Conservation (phyloP, 1,139 yeast species). For the Yamadazyma blattariae region DNA sequence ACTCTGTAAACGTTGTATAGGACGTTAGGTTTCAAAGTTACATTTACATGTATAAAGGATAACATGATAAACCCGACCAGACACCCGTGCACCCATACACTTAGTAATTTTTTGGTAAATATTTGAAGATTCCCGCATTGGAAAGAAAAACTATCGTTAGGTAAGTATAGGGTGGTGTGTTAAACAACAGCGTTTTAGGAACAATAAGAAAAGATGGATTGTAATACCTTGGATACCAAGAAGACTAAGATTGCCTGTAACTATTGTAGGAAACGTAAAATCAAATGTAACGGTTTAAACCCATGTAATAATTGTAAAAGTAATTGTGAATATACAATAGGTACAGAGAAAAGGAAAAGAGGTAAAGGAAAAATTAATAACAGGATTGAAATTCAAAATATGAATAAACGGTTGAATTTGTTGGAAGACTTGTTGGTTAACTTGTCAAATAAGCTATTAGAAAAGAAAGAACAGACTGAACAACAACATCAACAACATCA, state of each 20-base stretch:
- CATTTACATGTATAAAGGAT: no score
- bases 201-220: no score
- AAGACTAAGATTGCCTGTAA: slow-evolving; percentile 52
- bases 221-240: no score
- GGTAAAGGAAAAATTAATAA: slow-evolving; percentile 16
- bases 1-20: no score
- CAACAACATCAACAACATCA: not conserved
- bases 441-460: slow-evolving; percentile 7
- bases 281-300: slow-evolving; percentile 46
- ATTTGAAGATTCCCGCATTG: no score
- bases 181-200: no score
- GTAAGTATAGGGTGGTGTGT: no score
- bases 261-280: slow-evolving; percentile 44
- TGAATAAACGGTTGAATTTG: slow-evolving; percentile 17
- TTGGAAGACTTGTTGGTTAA: slow-evolving; percentile 21
- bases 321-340: slow-evolving; percentile 22
- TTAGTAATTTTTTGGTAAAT: no score
- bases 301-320: slow-evolving; percentile 43
- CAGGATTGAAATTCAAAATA: slow-evolving; percentile 13
- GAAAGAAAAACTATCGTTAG: no score
- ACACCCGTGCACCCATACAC: no score
- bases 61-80: no score
- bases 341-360: slow-evolving; percentile 15
- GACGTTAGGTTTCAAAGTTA: no score
- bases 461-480: not conserved